A percentile compares a stretch with the other conserved stretches of the same genome.
Evolutionary conservation across 306 rosid genomes (phyloP).

Genomic region (Quercus aquifolioides): DNA sequence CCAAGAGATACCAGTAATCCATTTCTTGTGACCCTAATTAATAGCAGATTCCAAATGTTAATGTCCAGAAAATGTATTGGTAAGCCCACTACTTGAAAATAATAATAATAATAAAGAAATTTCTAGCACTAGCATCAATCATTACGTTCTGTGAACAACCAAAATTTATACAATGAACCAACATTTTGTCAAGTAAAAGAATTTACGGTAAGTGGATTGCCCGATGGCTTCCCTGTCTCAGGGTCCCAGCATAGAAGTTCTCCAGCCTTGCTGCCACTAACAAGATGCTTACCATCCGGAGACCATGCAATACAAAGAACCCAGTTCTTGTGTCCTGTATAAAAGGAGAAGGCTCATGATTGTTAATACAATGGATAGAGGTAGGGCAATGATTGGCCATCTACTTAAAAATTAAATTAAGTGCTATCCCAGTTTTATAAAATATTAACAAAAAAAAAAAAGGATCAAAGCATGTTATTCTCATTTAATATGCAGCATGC

Average conservation of each 20-base stretch:
- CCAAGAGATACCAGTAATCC: slow-evolving; percentile 97
- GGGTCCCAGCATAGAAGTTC: slow-evolving; percentile 94
- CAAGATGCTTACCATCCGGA: slow-evolving; percentile 87
- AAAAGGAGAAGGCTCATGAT: slow-evolving; percentile 4
- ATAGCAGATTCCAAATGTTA: slow-evolving; percentile 9
- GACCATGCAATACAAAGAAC: slow-evolving; percentile 97
- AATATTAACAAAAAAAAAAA: no score
- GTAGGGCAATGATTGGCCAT: neutral
- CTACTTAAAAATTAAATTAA: neutral
- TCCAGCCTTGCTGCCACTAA: slow-evolving; percentile 92
- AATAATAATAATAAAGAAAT: neutral
- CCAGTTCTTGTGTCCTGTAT: slow-evolving; percentile 86
- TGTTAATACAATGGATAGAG: slow-evolving; percentile 3
- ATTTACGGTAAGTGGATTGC: slow-evolving; percentile 64
- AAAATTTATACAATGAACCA: neutral
- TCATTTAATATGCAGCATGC: neutral
- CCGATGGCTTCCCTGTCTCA: slow-evolving; percentile 71
- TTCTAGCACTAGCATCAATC: neutral
- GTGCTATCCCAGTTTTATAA: neutral
- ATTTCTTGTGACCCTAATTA: slow-evolving; percentile 86
- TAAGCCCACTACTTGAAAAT: neutral
- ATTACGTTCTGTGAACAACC: neutral
- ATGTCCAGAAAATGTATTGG: neutral
- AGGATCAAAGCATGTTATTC: neutral
- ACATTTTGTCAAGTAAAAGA: slow-evolving; percentile 11